Conservation (phyloP, 1,284 basidiomycete genomes). For the Ceratobasidium sp. region DNA sequence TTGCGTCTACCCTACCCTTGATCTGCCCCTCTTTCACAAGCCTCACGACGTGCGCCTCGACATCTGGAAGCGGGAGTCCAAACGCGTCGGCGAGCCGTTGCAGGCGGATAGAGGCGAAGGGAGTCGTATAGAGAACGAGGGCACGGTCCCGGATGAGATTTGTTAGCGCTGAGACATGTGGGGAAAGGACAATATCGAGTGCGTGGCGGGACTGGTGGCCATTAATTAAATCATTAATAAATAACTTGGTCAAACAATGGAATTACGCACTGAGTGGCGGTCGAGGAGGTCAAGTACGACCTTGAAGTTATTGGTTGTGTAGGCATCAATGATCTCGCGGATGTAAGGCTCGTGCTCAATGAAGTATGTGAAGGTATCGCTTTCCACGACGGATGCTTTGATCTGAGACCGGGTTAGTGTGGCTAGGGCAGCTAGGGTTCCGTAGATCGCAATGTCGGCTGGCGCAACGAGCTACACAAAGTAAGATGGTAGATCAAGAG, state of each 20-base stretch:
- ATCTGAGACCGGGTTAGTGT: constrained; percentile 78
- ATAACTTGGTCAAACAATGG: background rate
- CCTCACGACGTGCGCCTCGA: constrained; percentile 76
- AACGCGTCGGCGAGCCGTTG: constrained; percentile 85
- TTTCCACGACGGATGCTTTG: constrained; percentile 75
- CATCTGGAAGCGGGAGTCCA: constrained; percentile 79
- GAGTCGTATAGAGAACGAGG: constrained; percentile 86
- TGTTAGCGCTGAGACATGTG: constrained; percentile 72
- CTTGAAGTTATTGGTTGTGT: constrained; percentile 86
- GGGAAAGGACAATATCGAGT: constrained; percentile 79
- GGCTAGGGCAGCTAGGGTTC: constrained; percentile 83
- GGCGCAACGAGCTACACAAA: constrained; percentile 77
- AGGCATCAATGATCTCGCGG: constrained; percentile 84
- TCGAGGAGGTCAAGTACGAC: constrained; percentile 79
- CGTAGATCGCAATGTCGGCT: constrained; percentile 86
- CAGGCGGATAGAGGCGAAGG: constrained; percentile 84
- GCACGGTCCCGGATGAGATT: constrained; percentile 77
- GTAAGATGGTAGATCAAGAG: background rate
- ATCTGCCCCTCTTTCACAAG: constrained; percentile 83
- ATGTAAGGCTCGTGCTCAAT: constrained; percentile 89
- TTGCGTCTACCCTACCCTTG: constrained; percentile 82
- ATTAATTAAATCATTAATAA: constrained; percentile 18
- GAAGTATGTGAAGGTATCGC: constrained; percentile 77
- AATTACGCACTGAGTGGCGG: constrained; percentile 72
- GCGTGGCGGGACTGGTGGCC: constrained; percentile 73